Base-by-base conservation (phyloP, 2,329 filamentous ascomycete genomes). In the Amesomyces nigricolor region DNA sequence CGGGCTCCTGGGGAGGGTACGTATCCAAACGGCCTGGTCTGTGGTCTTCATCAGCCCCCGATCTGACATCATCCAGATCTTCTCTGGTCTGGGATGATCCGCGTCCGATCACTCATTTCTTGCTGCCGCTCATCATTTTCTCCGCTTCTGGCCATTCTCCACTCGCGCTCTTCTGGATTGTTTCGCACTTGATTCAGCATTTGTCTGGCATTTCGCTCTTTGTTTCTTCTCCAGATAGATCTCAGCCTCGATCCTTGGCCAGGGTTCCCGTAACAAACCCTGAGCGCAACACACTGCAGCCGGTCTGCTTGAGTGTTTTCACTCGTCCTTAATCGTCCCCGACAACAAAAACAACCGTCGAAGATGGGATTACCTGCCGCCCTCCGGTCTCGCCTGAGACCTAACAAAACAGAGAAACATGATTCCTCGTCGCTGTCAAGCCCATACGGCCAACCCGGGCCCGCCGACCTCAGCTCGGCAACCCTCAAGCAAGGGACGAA, bases 401-500 rank as follows among this genome's bases (percentile, higher is more conserved):
- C 44, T 45, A 47, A 7, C 39, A 26, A 26, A 26, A 40, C 39
- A 22, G 58, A 56, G 35, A 58, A 55, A 4, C 39, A 29, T 16
- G 46, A 39, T 9, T 38, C 56, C 5, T 47, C 50, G 7, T 42
- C 54, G 10, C 46, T 55, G 14, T 46, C 57, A 38, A 57, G 45
- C 17, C 53, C 53, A 8, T 14, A 29, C 14, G 39, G 57, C 10
- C 29, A 51, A 4, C n/a, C 13, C 29, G 17, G 42, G 9, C 16
- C 14, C 26, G 16, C 37, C 16, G 35, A 48, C 17, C 16, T 58
- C 26, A 50, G 13, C 37, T 17, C 54, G 35, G 56, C 49, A 29
- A 32, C 57, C 32, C 46, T 66, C 46, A 64, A 62, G 46, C 70
- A 71, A 58, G 75, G 73, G 22, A 82, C 80, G 0, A 74, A 73